Evolutionary conservation across 2,329 filamentous ascomycete species (phyloP), one percentile per base, ranked within the genome.

Genomic region (Aspergillus intermedius): DNA sequence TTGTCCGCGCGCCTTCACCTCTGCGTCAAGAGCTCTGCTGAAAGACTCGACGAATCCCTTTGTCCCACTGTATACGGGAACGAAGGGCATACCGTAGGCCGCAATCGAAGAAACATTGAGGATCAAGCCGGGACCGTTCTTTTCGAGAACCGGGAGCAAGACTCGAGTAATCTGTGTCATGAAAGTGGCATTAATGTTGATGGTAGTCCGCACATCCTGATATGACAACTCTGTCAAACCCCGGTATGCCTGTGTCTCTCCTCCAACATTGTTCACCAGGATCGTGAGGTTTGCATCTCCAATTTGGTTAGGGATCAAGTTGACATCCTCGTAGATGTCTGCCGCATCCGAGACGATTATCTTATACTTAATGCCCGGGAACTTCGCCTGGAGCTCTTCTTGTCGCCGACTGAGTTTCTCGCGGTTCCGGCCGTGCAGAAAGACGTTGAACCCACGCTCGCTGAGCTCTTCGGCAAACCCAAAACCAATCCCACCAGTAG

Each of bases 211-310:
- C 49, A 77, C 61, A 28, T 74, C 64, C 0, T 63, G 55, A 13
- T 63, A 57, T 0, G 66, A 60, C 9, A 64, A 63, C 2, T 69
- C 58, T 10, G 67, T 60, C 4, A 79, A 59, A 2, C 66, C 54
- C 3, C 59, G 60, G 49, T 67, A 76, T 15, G 55, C 53, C 12
- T 39, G 52, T 51, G 3, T 64, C 60, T 48, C 64, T 45, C 75
- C 75, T 17, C 79, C 79, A 0, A 78, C 74, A 59, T 82, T 82
- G 63, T 82, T 82, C 56, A 83, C 61, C 21, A 83, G 64, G 2
- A 82, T 63, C 1, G 74, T 79, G 28, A 83, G 62, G 51, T 74
- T 61, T 32, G 76, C 58, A 44, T 64, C 67, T 1, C 64, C 53
- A 8, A 73, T 58, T 3, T 59, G 50, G 1, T 64, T 58, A 10